Evolutionary conservation across 2,329 filamentous ascomycete genomes (phyloP).

Genomic region (Aspergillus aculeatus): DNA sequence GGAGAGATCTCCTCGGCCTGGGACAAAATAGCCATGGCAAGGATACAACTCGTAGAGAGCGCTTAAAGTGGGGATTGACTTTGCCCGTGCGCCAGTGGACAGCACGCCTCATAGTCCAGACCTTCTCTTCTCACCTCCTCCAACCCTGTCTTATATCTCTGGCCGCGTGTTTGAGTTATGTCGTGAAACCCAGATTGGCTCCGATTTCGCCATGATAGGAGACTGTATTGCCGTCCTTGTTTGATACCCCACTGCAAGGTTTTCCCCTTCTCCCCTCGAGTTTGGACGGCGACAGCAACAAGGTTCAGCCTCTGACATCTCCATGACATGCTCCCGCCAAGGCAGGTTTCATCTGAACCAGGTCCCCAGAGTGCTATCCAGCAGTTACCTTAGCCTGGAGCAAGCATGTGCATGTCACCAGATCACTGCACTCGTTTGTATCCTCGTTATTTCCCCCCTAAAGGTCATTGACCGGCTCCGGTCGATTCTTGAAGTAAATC

Average conservation of each 20-base stretch:
- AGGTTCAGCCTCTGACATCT: slow-evolving; percentile 1
- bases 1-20: slow-evolving; percentile 18
- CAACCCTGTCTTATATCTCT: neutral
- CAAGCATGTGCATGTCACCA: too few species aligned
- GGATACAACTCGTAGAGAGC: neutral
- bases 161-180: neutral
- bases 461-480: slow-evolving; percentile 71
- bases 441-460: slow-evolving; percentile 3
- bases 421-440: neutral
- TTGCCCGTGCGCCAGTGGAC: neutral
- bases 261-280: neutral
- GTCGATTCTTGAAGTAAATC: slow-evolving; percentile 76
- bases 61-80: neutral
- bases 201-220: too few species aligned
- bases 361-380: neutral
- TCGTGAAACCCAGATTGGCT: neutral
- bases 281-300: neutral
- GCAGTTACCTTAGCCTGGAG: neutral
- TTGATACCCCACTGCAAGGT: too few species aligned
- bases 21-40: neutral
- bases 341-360: neutral
- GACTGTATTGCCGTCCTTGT: too few species aligned
- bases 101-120: neutral
- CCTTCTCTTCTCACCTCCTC: neutral
- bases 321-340: neutral